Evolutionary conservation across 129 eudicot species (phyloP).

Genomic region (Flaveria ramosissima): DNA sequence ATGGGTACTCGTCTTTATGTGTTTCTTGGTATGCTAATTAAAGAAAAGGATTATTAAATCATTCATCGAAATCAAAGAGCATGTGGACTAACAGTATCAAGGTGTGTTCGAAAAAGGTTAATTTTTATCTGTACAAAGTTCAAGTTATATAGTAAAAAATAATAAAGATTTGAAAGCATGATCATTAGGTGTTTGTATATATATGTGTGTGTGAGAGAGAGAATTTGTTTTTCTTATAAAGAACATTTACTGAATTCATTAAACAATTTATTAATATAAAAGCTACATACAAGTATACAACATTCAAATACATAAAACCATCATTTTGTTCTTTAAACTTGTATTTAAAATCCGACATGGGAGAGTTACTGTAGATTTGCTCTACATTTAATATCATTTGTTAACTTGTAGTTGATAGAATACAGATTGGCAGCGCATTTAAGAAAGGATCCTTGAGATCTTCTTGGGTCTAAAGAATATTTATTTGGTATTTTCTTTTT

Average conservation of each 20-base stretch:
- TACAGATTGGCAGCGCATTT: conserved; percentile 29
- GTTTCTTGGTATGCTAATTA: too few relatives aligned
- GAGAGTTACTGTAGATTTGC: conserved; percentile 16
- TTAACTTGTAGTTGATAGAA: conserved; percentile 1
- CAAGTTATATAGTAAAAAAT: too few relatives aligned
- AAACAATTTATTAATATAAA: not conserved
- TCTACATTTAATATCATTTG: not conserved
- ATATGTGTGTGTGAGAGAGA: too few relatives aligned
- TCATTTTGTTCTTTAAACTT: not conserved
- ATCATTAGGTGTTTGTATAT: too few relatives aligned
- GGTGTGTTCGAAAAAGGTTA: too few relatives aligned
- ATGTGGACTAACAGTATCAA: too few relatives aligned
- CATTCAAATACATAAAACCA: not conserved
- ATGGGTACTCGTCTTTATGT: not conserved
- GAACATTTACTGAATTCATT: too few relatives aligned
- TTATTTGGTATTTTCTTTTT: not conserved
- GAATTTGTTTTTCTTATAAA: too few relatives aligned
- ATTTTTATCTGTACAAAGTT: too few relatives aligned
- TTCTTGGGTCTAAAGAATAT: conserved; percentile 21
- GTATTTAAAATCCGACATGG: not conserved
- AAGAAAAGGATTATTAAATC: too few relatives aligned
- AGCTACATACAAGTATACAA: not conserved
- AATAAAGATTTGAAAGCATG: too few relatives aligned
- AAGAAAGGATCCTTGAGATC: not conserved
- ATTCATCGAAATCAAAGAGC: not conserved